Evolutionary conservation across 345 rosid species (phyloP).

Genomic region (Ceriops zippeliana): DNA sequence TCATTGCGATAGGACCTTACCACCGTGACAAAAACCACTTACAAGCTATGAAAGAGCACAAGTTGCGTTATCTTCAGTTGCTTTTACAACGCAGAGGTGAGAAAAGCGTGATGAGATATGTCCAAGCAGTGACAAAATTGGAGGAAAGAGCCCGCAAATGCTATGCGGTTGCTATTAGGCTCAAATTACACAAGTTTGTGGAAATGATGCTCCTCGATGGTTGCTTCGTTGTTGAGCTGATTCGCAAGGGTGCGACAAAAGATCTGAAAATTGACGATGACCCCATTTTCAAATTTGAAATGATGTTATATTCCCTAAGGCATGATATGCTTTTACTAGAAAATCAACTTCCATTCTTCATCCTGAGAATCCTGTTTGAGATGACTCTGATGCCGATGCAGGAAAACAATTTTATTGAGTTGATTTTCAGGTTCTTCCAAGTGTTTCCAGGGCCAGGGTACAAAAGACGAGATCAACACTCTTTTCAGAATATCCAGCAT

Average conservation of each 20-base stretch:
- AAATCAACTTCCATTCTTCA: constrained; percentile 27
- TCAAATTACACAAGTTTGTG: not conserved
- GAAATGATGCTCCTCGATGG: constrained; percentile 19
- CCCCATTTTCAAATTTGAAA: not conserved
- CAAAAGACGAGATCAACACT: no score
- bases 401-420: not conserved
- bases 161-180: not conserved
- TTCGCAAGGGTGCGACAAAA: not conserved
- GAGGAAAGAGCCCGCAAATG: not conserved
- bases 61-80: not conserved
- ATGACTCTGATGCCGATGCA: not conserved
- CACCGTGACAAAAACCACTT: not conserved
- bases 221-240: constrained; percentile 7
- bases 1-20: not conserved
- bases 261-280: not conserved
- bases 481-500: not conserved
- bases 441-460: not conserved
- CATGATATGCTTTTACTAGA: constrained; percentile 16
- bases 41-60: constrained; percentile 3
- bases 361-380: constrained; percentile 4
- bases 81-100: not conserved
- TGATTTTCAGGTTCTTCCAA: not conserved
- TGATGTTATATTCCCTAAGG: not conserved
- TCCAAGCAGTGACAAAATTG: not conserved
- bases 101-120: not conserved